phyloP scores from a whole-genome alignment of 2,329 filamentous ascomycete species.

The Trichothecium roseum region DNA sequence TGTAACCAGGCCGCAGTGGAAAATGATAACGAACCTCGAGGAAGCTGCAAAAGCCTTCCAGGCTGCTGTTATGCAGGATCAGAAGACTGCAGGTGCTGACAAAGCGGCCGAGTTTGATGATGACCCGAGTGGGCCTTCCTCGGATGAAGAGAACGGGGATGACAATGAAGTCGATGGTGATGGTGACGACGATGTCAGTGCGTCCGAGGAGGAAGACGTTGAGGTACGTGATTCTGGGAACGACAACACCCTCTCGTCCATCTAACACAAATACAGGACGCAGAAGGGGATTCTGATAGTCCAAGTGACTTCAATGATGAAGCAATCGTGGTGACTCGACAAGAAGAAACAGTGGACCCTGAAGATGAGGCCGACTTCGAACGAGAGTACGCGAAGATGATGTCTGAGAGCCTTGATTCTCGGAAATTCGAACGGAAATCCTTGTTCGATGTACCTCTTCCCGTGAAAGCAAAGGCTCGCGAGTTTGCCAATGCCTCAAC shows the following conservation, averaged over 20 bases:
- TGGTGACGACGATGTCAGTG: slow-evolving; percentile 41
- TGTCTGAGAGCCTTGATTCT: slow-evolving; percentile 93
- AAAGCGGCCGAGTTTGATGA: slow-evolving; percentile 64
- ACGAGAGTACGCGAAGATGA: slow-evolving; percentile 94
- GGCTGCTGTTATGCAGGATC: slow-evolving; percentile 81
- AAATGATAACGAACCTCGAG: slow-evolving; percentile 66
- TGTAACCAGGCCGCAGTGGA: slow-evolving; percentile 84
- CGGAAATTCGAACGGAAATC: slow-evolving; percentile 93
- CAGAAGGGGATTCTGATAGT: slow-evolving; percentile 9
- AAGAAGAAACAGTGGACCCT: slow-evolving; percentile 82
- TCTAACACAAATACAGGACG: neutral
- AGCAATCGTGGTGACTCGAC: slow-evolving; percentile 80
- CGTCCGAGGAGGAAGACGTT: slow-evolving; percentile 47
- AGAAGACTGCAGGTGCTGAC: slow-evolving; percentile 66
- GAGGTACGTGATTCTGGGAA: slow-evolving; percentile 34
- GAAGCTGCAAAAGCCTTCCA: slow-evolving; percentile 79
- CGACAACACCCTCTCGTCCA: neutral
- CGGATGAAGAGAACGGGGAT: slow-evolving; percentile 66
- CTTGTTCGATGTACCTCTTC: slow-evolving; percentile 93
- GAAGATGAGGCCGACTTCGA: slow-evolving; percentile 97
- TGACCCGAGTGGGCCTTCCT: slow-evolving; percentile 56
- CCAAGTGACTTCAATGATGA: slow-evolving; percentile 71
- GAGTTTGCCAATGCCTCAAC: slow-evolving; percentile 31
- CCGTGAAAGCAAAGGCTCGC: slow-evolving; percentile 64
- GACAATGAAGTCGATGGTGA: slow-evolving; percentile 51